Conservation (phyloP, 768 basidiomycete species). For the Termitomyces sp. region DNA sequence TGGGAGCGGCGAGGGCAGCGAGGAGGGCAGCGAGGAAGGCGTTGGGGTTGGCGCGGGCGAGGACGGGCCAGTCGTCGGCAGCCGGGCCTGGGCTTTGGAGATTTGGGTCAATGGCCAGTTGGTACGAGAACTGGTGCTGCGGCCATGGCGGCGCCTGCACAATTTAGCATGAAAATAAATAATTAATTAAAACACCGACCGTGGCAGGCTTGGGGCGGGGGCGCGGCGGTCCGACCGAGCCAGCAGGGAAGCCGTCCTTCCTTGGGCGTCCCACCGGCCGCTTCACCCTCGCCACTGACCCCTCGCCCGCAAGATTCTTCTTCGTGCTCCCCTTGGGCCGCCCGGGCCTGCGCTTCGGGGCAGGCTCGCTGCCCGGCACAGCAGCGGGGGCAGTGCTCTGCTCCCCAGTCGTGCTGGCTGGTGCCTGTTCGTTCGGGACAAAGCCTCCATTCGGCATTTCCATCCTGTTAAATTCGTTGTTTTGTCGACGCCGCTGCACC, state of each 20-base stretch:
- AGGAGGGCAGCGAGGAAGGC: slow-evolving; percentile 55
- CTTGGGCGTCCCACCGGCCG: slow-evolving; percentile 77
- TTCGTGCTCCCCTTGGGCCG: slow-evolving; percentile 79
- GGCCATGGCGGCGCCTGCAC: not conserved
- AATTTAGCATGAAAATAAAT: not conserved
- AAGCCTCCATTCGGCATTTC: slow-evolving; percentile 12
- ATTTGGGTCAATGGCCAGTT: slow-evolving; percentile 42
- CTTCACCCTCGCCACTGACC: slow-evolving; percentile 52
- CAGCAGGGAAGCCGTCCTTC: slow-evolving; percentile 79
- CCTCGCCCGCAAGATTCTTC: slow-evolving; percentile 41
- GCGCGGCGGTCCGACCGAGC: slow-evolving; percentile 52
- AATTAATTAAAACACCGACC: not conserved
- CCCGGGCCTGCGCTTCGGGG: slow-evolving; percentile 63
- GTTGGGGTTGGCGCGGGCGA: slow-evolving; percentile 51
- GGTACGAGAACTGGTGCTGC: not conserved
- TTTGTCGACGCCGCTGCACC: not conserved
- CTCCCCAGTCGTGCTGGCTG: not conserved
- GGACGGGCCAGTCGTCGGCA: slow-evolving; percentile 60
- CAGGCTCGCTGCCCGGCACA: not conserved
- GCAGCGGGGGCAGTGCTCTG: not conserved
- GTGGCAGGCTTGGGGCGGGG: slow-evolving; percentile 10
- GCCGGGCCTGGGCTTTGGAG: slow-evolving; percentile 26
- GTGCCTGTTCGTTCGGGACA: slow-evolving; percentile 8
- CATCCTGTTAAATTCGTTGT: slow-evolving; percentile 9
- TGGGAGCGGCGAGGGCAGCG: slow-evolving; percentile 53